Conservation (phyloP, 2,329 filamentous ascomycete genomes). For the Pseudohalonectria lignicola region DNA sequence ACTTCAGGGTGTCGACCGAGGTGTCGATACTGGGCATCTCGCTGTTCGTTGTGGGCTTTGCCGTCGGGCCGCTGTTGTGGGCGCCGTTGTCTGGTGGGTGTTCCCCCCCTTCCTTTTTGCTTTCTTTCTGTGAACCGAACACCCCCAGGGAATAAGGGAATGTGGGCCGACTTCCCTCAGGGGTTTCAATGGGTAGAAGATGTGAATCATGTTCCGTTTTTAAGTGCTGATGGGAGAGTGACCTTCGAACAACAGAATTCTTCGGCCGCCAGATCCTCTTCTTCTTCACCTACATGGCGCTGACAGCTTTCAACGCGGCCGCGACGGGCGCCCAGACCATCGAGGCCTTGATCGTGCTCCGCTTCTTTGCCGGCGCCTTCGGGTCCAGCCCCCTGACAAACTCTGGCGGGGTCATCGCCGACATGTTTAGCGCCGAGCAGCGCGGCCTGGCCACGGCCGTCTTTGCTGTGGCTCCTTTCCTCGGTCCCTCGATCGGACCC, state of each 20-base stretch:
- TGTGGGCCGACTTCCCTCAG: too few relatives aligned
- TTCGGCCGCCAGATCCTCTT: slow-evolving; percentile 51
- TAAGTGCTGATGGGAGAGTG: too few relatives aligned
- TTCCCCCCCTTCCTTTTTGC: not conserved
- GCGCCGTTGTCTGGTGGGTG: slow-evolving; percentile 35
- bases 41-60: slow-evolving; percentile 46
- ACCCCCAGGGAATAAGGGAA: too few relatives aligned
- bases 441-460: slow-evolving; percentile 48
- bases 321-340: slow-evolving; percentile 47
- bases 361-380: slow-evolving; percentile 53
- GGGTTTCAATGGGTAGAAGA: too few relatives aligned
- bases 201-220: too few relatives aligned
- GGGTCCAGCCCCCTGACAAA: slow-evolving; percentile 53
- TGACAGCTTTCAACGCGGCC: slow-evolving; percentile 51
- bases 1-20: slow-evolving; percentile 40
- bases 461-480: slow-evolving; percentile 55
- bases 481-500: slow-evolving; percentile 53
- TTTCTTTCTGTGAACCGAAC: not conserved
- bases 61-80: slow-evolving; percentile 44
- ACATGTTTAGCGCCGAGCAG: slow-evolving; percentile 42
- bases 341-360: slow-evolving; percentile 46
- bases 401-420: slow-evolving; percentile 49
- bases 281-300: slow-evolving; percentile 40
- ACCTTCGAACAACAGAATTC: slow-evolving; percentile 30
- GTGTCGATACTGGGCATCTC: slow-evolving; percentile 52